Conservation (phyloP, 257 asterid species). For the Nicotiana otophora region DNA sequence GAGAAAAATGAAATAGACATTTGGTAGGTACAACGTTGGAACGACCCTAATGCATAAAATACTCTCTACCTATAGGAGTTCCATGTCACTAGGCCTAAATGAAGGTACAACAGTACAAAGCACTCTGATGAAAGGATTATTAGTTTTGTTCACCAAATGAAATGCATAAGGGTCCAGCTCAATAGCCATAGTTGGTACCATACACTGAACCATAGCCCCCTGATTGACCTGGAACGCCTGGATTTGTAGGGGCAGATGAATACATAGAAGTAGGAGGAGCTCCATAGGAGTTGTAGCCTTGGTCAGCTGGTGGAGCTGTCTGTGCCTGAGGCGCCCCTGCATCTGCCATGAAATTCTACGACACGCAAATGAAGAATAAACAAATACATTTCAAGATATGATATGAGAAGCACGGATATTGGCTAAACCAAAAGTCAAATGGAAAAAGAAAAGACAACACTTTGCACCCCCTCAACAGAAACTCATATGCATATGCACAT, state of each 20-base stretch:
- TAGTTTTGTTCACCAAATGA: constrained; percentile 1
- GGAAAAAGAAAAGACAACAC: too few relatives aligned
- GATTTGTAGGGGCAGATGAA: constrained; percentile 51
- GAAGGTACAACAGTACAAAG: constrained; percentile 11
- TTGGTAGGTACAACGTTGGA: not conserved
- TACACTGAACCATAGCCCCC: constrained; percentile 73
- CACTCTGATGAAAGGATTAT: not conserved
- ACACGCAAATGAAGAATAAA: not conserved
- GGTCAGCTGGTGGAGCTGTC: constrained; percentile 50
- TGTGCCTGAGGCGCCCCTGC: constrained; percentile 58
- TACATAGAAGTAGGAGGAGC: constrained; percentile 41
- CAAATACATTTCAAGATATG: not conserved
- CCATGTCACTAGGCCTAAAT: constrained; percentile 8
- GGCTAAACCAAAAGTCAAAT: not conserved
- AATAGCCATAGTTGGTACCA: constrained; percentile 75
- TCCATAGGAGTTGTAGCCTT: constrained; percentile 51
- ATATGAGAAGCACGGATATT: not conserved
- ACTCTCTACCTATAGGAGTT: not conserved
- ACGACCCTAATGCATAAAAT: not conserved
- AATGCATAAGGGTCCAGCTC: constrained; percentile 15
- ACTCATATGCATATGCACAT: not conserved
- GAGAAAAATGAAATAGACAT: not conserved
- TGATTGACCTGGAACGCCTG: constrained; percentile 46
- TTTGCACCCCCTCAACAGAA: too few relatives aligned
- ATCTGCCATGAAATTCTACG: constrained; percentile 85